Conservation (phyloP, 495 filamentous ascomycete species). For the Patellaria atrata region DNA sequence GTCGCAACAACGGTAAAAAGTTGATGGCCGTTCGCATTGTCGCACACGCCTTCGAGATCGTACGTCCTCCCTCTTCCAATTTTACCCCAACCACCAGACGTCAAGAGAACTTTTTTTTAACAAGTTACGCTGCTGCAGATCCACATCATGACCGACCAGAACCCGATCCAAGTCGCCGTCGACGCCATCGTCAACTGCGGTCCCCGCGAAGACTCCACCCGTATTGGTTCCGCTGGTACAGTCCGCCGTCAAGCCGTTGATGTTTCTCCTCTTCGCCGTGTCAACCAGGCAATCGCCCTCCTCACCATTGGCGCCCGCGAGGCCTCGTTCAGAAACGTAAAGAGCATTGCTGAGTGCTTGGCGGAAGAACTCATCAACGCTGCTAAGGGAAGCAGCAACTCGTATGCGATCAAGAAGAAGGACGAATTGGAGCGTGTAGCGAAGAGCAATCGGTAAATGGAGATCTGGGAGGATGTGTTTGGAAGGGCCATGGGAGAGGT, state of each 20-base stretch:
- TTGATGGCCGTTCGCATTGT: conserved; percentile 99
- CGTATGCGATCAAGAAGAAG: conserved; percentile 99
- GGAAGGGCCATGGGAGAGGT: too few species aligned
- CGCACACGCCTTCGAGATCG: conserved; percentile 97
- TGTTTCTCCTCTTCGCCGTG: conserved; percentile 96
- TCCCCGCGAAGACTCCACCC: conserved; percentile 97
- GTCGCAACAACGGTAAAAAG: conserved; percentile 99
- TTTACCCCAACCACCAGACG: not conserved
- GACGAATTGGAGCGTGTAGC: conserved; percentile 99
- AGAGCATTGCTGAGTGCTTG: conserved; percentile 95
- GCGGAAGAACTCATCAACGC: conserved; percentile 99
- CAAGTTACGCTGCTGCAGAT: conserved; percentile 41
- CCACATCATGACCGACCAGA: conserved; percentile 99
- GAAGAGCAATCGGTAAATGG: conserved; percentile 95
- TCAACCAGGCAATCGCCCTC: conserved; percentile 98
- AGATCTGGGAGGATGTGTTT: too few species aligned
- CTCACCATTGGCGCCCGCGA: conserved; percentile 96
- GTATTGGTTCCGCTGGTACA: conserved; percentile 98
- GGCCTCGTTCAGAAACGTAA: conserved; percentile 97
- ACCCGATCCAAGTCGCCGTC: conserved; percentile 98
- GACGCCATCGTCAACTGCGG: conserved; percentile 99
- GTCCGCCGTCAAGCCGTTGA: conserved; percentile 99
- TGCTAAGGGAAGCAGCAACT: conserved; percentile 99
- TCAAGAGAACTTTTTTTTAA: not conserved
- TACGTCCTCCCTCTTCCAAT: conserved; percentile 37